Conservation (phyloP, 2,329 filamentous ascomycete genomes). For the Penicillium freii region DNA sequence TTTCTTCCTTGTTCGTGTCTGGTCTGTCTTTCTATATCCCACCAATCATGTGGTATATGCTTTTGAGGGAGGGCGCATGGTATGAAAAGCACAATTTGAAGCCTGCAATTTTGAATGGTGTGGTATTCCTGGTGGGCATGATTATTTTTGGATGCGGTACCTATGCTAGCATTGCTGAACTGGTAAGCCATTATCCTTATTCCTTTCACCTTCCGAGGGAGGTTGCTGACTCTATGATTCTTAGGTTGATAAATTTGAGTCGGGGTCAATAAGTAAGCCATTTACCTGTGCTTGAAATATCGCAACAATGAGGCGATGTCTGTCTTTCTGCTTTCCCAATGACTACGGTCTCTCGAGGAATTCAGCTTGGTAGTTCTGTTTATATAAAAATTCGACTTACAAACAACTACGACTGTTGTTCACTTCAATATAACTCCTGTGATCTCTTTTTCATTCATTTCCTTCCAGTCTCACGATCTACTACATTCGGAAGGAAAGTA, state of each 20-base stretch:
- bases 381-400: not conserved
- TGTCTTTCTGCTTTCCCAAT: not conserved
- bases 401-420: not conserved
- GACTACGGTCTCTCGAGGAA: not conserved
- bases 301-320: not conserved
- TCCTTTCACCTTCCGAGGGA: not conserved
- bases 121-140: constrained; percentile 16
- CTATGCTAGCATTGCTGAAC: constrained; percentile 16
- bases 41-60: constrained; percentile 10
- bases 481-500: not conserved
- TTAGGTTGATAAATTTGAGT: constrained; percentile 1
- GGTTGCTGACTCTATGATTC: not conserved
- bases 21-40: constrained; percentile 9
- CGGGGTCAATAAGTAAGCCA: constrained; percentile 7
- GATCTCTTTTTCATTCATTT: not conserved
- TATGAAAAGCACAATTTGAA: constrained; percentile 8
- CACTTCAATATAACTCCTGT: not conserved
- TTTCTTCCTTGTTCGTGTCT: constrained; percentile 8
- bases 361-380: not conserved
- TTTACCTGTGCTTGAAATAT: constrained; percentile 6
- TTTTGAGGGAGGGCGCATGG: constrained; percentile 6
- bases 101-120: constrained; percentile 7
- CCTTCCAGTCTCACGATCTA: not conserved
- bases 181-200: constrained; percentile 3
- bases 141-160: constrained; percentile 17